Conservation (phyloP, 371 early-diverging fungal species). For the Mucor piriformis region DNA sequence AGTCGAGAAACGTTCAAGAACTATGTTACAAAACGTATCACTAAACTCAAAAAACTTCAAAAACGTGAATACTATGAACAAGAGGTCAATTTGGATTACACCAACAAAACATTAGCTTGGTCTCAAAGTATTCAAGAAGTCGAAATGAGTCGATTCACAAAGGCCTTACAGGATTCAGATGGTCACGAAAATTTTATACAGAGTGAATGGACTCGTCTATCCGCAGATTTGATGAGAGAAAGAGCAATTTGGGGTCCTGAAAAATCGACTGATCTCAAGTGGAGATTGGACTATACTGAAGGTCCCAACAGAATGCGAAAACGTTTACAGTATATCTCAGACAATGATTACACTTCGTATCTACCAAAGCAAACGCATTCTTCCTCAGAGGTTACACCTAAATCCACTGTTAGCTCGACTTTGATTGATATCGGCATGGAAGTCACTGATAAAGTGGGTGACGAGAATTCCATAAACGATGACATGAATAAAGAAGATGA, state of each 20-base stretch:
- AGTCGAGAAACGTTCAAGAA: slow-evolving; percentile 61
- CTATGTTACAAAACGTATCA: slow-evolving; percentile 48
- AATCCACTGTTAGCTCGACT: not conserved
- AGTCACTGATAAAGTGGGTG: slow-evolving; percentile 3
- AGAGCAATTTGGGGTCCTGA: slow-evolving; percentile 68
- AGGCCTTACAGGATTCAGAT: slow-evolving; percentile 65
- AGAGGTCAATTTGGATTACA: slow-evolving; percentile 59
- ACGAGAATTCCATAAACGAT: not conserved
- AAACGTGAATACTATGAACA: slow-evolving; percentile 53
- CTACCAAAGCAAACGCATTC: slow-evolving; percentile 50
- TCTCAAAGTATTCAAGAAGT: slow-evolving; percentile 64
- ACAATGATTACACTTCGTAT: slow-evolving; percentile 41
- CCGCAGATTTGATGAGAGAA: slow-evolving; percentile 57
- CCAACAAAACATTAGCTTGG: slow-evolving; percentile 59
- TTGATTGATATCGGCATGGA: slow-evolving; percentile 14
- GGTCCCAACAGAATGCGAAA: slow-evolving; percentile 66
- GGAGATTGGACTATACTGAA: slow-evolving; percentile 80
- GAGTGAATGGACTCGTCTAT: slow-evolving; percentile 68
- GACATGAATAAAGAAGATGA: not conserved
- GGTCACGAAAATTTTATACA: slow-evolving; percentile 65
- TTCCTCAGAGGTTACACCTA: not conserved
- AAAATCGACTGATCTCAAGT: slow-evolving; percentile 39
- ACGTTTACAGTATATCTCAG: slow-evolving; percentile 43
- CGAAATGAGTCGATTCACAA: slow-evolving; percentile 62
- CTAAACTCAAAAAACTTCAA: slow-evolving; percentile 60